Evolutionary conservation across 106 monocot genomes (phyloP), one percentile per base, ranked within the genome.

Genomic region (Posidonia australis): DNA sequence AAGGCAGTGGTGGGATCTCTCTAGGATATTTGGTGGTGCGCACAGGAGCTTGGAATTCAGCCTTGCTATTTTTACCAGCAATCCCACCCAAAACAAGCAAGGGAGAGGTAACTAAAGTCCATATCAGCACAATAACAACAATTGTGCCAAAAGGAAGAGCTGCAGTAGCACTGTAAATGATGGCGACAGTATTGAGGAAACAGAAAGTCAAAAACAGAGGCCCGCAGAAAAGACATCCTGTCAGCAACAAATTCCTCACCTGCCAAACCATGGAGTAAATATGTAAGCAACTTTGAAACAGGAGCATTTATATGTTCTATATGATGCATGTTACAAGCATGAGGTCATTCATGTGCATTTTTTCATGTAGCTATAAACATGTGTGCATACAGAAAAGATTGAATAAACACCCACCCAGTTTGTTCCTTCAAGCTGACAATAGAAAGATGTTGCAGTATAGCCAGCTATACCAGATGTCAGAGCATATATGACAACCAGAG

Each of bases 151-250:
- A 76, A 47, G 86, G 80, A 44, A 87, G 61, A 28, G 86, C 86
- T 62, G 86, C 86, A 62, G 80, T 87, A 18, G 82, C 77, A 72
- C 18, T 79, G 48, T 83, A 77, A 12, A 54, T 66, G 27, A 77
- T 80, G 21, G 86, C 86, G 52, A 87, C 82, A 36, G 86, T 87
- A 44, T 83, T 87, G 13, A 87, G 77, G 48, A 87, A 87, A 66
- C 79, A 75, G 66, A 83, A 83, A 53, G 74, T 87, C 20, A 87
- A 17, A 71, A 87, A 78, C 1, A 86, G 68, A 69, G 86, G 86
- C 4, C 86, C 82, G 28, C 76, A 82, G 58, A 82, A 86, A 10
- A 86, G 77, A 59, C 73, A 79, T 62, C 82, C 86, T 25, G 86
- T 86, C 46, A 86, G 32, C 26, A 86, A 48, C 47, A 86, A 48